Base-by-base conservation (phyloP, 352 stramenopile genomes). In the Globisporangium sylvaticum region DNA sequence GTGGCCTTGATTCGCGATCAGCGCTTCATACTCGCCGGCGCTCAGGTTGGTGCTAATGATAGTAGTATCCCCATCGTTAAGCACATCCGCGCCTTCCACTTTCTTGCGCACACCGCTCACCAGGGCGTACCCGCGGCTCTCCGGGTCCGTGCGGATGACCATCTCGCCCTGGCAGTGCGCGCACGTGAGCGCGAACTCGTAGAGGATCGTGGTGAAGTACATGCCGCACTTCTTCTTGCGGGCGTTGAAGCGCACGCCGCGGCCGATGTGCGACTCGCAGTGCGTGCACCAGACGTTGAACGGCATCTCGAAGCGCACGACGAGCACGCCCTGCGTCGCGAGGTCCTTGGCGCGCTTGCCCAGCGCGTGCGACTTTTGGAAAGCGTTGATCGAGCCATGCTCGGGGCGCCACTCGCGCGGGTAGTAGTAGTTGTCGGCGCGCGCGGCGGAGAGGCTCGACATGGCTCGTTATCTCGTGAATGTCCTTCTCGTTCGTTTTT, bases 301-400 rank as follows among this genome's bases (percentile, higher is more conserved):
- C 10, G 97, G 97, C 68, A 99, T 92, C 83, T 99, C 97, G 75
- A 99, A 99, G 70, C 97, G 92, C 58, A 99, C 96, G 29, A 99
- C 88, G 54, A 94, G 83, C 53, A 91, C 83, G 63, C 96, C 90
- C 98, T 80, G 58, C 39, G 34, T 53, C 10, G 22, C 66, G 73
- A 97, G 85, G 78, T 98, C 95, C 68, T 97, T 92, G 18, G 83
- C 85, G 50, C 88, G 84, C 48, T 82, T 83, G 4, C 89, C 88
- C 31, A 96, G 71, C 44, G 83, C 82, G 56, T 92, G 72, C 69
- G 94, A 87, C 77, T 80, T 70, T 18, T 81, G 84, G 68, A 90
- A 94, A 66, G 91, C 77, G 66, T 94, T 96, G 42, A 98, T 81
- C n/a, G 81, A 91, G 39, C 91, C 91, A 70, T 88, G 73, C 64